Evolutionary conservation across 768 basidiomycete genomes (phyloP).

Genomic region (Russula sp.): DNA sequence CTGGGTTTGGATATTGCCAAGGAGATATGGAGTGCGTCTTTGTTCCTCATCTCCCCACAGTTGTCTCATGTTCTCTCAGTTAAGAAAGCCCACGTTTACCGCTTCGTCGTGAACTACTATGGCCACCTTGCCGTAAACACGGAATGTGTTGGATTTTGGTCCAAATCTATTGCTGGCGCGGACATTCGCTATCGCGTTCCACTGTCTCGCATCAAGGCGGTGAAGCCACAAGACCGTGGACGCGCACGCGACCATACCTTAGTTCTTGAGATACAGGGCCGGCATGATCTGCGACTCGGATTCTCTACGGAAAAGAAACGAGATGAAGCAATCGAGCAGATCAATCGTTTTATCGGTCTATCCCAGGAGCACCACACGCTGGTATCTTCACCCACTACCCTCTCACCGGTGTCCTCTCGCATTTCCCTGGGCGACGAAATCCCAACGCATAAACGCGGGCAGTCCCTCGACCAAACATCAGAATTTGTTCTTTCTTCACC

Average conservation of each 20-base stretch:
- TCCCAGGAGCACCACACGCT: not conserved
- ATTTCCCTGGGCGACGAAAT: not conserved
- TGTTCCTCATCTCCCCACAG: not conserved
- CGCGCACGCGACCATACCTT: constrained; percentile 8
- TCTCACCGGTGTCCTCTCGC: not conserved
- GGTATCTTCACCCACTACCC: not conserved
- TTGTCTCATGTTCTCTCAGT: constrained; percentile 6
- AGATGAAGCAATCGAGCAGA: constrained; percentile 13
- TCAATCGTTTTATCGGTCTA: constrained; percentile 6
- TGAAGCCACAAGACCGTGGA: constrained; percentile 7
- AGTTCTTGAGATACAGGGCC: constrained; percentile 15
- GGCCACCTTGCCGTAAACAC: constrained; percentile 18
- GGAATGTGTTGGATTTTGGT: constrained; percentile 22
- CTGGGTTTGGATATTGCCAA: constrained; percentile 18
- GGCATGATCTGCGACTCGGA: constrained; percentile 10
- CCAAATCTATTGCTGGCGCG: constrained; percentile 13
- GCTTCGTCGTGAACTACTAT: constrained; percentile 9
- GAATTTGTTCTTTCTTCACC: not conserved
- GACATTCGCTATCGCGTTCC: constrained; percentile 23
- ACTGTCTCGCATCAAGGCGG: constrained; percentile 8
- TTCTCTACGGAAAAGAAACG: constrained; percentile 17
- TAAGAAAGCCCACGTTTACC: constrained; percentile 15
- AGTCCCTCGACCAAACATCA: not conserved
- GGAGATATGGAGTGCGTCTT: constrained; percentile 20
- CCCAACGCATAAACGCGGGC: not conserved